A percentile compares a stretch with the other conserved stretches of the same genome.
These are phyloP conservation scores for Exophiala dermatitidis DNA, from an alignment of 2,329 filamentous ascomycete genomes.

Conservation along the genomic window DNA sequence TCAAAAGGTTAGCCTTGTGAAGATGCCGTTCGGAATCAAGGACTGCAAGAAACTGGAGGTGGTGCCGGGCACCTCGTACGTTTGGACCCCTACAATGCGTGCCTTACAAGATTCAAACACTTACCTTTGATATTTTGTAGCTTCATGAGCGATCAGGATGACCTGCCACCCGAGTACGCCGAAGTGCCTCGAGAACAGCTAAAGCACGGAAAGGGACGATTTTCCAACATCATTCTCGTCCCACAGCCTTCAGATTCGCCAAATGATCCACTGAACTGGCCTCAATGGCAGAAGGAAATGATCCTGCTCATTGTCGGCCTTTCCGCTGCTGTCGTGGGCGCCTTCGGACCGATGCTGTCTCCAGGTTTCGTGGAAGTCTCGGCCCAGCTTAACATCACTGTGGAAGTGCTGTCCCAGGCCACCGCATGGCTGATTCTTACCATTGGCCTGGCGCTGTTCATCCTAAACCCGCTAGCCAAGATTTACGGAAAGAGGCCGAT, in stretches of 20 bases:
- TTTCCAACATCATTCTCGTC: constrained; percentile 24
- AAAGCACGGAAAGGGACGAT: constrained; percentile 29
- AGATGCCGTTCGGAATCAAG: constrained; percentile 31
- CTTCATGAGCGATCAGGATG: constrained; percentile 31
- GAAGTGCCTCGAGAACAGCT: constrained; percentile 30
- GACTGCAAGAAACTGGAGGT: constrained; percentile 29
- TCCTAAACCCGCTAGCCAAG: constrained; percentile 35
- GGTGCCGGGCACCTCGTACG: constrained; percentile 29
- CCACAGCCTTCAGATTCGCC: constrained; percentile 29
- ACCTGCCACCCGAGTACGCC: constrained; percentile 43
- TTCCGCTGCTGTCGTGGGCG: constrained; percentile 44
- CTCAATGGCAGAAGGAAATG: constrained; percentile 42
- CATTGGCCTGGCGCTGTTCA: constrained; percentile 34
- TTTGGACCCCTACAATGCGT: neutral
- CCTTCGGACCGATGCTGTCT: constrained; percentile 47
- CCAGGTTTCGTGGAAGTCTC: constrained; percentile 46
- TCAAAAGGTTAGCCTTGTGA: neutral
- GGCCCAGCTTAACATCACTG: constrained; percentile 20
- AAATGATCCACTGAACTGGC: constrained; percentile 30
- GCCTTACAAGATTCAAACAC: neutral
- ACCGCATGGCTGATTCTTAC: constrained; percentile 21
- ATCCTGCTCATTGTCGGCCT: constrained; percentile 43
- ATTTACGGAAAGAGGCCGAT: constrained; percentile 41
- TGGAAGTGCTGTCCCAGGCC: constrained; percentile 16
- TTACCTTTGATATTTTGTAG: neutral